Percentiles rank a stretch among this genome's conserved stretches.
phyloP scores from a whole-genome alignment of 257 asterid species.

The Nicotiana sylvestris region DNA sequence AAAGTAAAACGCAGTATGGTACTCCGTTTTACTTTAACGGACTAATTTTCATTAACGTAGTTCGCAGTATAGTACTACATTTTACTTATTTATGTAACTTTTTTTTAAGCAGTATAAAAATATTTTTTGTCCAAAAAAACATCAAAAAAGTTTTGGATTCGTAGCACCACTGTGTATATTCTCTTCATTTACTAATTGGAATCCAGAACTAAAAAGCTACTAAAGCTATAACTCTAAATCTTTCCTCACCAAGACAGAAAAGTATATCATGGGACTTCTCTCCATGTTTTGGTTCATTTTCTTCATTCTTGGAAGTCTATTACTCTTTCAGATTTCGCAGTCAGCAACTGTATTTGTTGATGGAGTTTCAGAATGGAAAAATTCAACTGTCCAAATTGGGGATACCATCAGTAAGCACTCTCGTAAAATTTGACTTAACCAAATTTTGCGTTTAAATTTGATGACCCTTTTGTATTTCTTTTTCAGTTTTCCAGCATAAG shows the following conservation, averaged over 20 bases:
- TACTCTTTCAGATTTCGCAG: conserved; percentile 25
- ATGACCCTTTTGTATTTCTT: background rate
- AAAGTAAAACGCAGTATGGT: too few species aligned
- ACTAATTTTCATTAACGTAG: too few species aligned
- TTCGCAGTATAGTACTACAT: too few species aligned
- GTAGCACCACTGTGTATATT: too few species aligned
- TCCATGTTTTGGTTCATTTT: conserved; percentile 15
- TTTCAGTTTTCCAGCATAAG: conserved; percentile 73
- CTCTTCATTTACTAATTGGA: background rate
- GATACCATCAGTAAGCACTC: conserved; percentile 70
- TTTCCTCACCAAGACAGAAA: background rate
- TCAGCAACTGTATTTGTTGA: conserved; percentile 61
- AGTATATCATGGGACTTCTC: background rate
- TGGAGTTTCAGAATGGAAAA: conserved; percentile 70
- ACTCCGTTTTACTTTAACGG: too few species aligned
- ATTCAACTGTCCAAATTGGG: conserved; percentile 69
- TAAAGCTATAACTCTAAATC: background rate
- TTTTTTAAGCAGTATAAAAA: too few species aligned
- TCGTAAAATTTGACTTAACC: background rate
- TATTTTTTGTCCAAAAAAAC: too few species aligned
- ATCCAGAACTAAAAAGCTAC: background rate
- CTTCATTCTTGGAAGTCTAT: conserved; percentile 21
- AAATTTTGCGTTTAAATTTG: background rate
- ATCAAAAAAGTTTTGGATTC: too few species aligned
- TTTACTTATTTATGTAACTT: too few species aligned